Percentiles rank a stretch among this genome's conserved stretches.
Evolutionary conservation across 441 rosid species (phyloP).

Genomic region (Adansonia madagascariensis): DNA sequence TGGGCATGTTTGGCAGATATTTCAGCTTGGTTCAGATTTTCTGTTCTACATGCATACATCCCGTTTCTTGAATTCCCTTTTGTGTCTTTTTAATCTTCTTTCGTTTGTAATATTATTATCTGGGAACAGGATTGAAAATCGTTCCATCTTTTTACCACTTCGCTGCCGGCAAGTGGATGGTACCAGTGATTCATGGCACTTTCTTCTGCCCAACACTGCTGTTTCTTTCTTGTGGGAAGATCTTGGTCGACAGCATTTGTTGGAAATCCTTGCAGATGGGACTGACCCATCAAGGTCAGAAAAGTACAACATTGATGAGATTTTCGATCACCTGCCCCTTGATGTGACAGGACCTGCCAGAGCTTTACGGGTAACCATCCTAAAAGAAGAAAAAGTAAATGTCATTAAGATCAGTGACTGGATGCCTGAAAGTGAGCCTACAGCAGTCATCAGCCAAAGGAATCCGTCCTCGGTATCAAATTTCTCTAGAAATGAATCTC

Average conservation of each 20-base stretch:
- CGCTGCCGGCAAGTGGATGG: slow-evolving; percentile 89
- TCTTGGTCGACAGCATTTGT: slow-evolving; percentile 71
- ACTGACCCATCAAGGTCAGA: slow-evolving; percentile 64
- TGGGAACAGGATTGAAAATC: slow-evolving; percentile 85
- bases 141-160: slow-evolving; percentile 83
- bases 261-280: slow-evolving; percentile 86
- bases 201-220: slow-evolving; percentile 85
- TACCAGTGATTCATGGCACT: slow-evolving; percentile 80
- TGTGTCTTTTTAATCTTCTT: slow-evolving; percentile 16
- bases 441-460: slow-evolving; percentile 45
- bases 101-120: slow-evolving; percentile 31
- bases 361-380: slow-evolving; percentile 82
- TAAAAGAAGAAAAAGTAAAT: slow-evolving; percentile 84
- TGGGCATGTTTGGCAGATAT: not conserved
- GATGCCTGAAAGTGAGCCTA: slow-evolving; percentile 89
- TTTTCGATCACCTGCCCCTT: slow-evolving; percentile 73
- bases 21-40: slow-evolving; percentile 7
- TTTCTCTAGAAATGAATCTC: slow-evolving; percentile 51
- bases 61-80: slow-evolving; percentile 17
- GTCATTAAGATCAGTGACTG: slow-evolving; percentile 83
- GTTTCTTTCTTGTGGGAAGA: slow-evolving; percentile 97
- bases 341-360: slow-evolving; percentile 58
- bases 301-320: slow-evolving; percentile 81
- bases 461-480: slow-evolving; percentile 50
- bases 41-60: slow-evolving; percentile 17